A percentile compares a stretch with the other conserved stretches of the same genome.
Conservation (phyloP, 208 protist species). For the Strigomonas culicis region DNA sequence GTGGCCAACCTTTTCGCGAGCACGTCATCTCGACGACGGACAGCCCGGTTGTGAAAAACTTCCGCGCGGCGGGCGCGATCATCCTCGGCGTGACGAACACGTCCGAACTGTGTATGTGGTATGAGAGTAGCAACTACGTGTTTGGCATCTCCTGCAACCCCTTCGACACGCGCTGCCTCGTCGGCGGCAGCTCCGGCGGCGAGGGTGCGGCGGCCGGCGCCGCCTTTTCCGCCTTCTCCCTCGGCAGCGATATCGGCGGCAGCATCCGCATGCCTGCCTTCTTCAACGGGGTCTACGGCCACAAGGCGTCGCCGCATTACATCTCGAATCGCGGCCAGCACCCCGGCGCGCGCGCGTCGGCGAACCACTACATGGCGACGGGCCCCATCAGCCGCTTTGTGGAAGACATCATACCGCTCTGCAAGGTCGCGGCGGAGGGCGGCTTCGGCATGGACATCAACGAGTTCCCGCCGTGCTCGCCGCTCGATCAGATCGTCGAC, state of each 20-base stretch:
- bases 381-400: conserved; percentile 81
- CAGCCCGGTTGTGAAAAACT: conserved; percentile 80
- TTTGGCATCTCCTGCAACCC: conserved; percentile 90
- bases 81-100: conserved; percentile 91
- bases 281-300: conserved; percentile 89
- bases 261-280: conserved; percentile 90
- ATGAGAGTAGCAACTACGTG: conserved; percentile 86
- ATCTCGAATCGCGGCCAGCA: conserved; percentile 83
- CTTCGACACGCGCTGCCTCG: conserved; percentile 79
- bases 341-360: conserved; percentile 56
- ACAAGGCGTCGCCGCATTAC: conserved; percentile 83
- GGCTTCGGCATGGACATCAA: conserved; percentile 68
- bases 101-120: conserved; percentile 88
- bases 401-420: conserved; percentile 80
- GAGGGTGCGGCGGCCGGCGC: conserved; percentile 76
- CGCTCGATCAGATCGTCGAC: conserved; percentile 46
- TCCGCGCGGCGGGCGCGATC: conserved; percentile 83
- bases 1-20: conserved; percentile 54
- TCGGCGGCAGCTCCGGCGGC: conserved; percentile 87
- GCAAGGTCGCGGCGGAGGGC: conserved; percentile 61
- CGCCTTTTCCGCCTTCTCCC: conserved; percentile 73
- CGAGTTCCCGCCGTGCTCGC: conserved; percentile 54
- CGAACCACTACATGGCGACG: conserved; percentile 84
- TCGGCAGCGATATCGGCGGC: conserved; percentile 89
- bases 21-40: conserved; percentile 45